These are phyloP conservation scores for Tricholoma terreum DNA, from an alignment of 768 basidiomycete species.

Conservation along the genomic window DNA sequence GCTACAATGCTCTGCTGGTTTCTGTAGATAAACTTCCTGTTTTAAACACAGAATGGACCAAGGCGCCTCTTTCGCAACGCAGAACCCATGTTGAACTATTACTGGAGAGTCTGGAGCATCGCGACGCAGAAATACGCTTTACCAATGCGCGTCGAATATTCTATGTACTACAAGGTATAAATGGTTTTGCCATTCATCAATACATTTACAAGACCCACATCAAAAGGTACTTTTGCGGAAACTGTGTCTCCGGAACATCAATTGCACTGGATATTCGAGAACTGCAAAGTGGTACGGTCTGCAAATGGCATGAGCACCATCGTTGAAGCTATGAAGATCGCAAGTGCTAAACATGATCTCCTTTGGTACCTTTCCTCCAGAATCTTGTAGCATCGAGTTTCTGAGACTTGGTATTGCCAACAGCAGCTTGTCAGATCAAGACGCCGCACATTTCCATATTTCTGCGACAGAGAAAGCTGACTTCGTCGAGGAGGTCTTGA, in stretches of 20 bases:
- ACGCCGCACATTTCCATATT: constrained; percentile 69
- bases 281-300: constrained; percentile 80
- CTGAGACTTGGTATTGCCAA: neutral
- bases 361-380: constrained; percentile 49
- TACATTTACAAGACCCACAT: constrained; percentile 4
- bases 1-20: neutral
- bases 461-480: constrained; percentile 69
- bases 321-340: constrained; percentile 87
- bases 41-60: constrained; percentile 69
- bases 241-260: constrained; percentile 92
- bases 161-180: constrained; percentile 87
- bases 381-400: neutral
- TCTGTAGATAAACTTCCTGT: constrained; percentile 5
- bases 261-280: constrained; percentile 93
- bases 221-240: constrained; percentile 82
- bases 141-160: constrained; percentile 83
- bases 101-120: constrained; percentile 85
- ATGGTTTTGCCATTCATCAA: neutral
- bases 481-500: constrained; percentile 85
- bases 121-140: constrained; percentile 80
- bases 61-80: constrained; percentile 55
- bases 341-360: constrained; percentile 81
- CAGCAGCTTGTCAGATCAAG: constrained; percentile 74
- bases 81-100: constrained; percentile 75
- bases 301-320: constrained; percentile 83